Evolutionary conservation across 2,329 filamentous ascomycete species (phyloP).

Genomic region (Colletotrichum scovillei): DNA sequence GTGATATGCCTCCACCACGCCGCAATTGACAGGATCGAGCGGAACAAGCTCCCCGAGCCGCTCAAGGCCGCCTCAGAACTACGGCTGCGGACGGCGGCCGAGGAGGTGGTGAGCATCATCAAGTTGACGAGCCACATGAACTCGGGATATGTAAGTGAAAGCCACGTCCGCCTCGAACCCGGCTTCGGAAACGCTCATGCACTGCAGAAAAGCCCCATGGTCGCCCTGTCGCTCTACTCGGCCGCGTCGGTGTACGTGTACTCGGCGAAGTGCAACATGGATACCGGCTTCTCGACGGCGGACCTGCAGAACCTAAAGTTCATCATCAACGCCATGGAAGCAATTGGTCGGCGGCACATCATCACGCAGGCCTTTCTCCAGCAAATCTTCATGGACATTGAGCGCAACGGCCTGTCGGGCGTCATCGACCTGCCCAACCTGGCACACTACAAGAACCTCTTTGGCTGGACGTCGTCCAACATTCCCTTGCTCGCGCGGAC

Average conservation of each 20-base stretch:
- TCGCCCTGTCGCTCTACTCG: slow-evolving; percentile 87
- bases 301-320: slow-evolving; percentile 73
- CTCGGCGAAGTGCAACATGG: slow-evolving; percentile 75
- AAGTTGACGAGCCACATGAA: slow-evolving; percentile 80
- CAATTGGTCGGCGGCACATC: slow-evolving; percentile 77
- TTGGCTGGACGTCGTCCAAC: slow-evolving; percentile 46
- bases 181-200: slow-evolving; percentile 24
- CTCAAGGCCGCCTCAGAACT: slow-evolving; percentile 78
- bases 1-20: slow-evolving; percentile 91
- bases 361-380: slow-evolving; percentile 87
- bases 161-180: not conserved
- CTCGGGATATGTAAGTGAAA: slow-evolving; percentile 69
- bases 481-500: slow-evolving; percentile 62
- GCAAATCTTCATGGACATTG: slow-evolving; percentile 85
- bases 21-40: slow-evolving; percentile 84
- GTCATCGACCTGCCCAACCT: slow-evolving; percentile 51
- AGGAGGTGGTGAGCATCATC: slow-evolving; percentile 87
- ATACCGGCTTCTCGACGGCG: slow-evolving; percentile 65
- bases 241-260: slow-evolving; percentile 87
- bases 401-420: slow-evolving; percentile 57
- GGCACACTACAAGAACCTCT: slow-evolving; percentile 45
- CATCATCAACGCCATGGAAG: slow-evolving; percentile 81
- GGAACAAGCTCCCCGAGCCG: slow-evolving; percentile 71
- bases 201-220: slow-evolving; percentile 77
- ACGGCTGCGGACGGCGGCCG: slow-evolving; percentile 81